Conservation (phyloP, 805 yeast genomes). For the Barnettozyma populi region DNA sequence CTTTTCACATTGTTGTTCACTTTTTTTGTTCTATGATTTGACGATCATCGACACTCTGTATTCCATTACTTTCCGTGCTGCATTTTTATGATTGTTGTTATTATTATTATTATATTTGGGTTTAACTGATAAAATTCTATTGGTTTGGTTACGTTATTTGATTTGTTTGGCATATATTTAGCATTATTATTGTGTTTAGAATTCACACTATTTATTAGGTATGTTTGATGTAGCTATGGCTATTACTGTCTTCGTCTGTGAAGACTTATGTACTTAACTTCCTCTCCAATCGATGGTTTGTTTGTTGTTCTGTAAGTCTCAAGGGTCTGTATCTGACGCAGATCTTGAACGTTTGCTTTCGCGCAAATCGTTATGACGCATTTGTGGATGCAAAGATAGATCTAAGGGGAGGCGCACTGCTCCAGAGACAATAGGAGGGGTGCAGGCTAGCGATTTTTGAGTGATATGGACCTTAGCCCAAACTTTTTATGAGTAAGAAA, state of each 20-base stretch:
- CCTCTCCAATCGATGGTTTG: too few relatives aligned
- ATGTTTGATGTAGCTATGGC: too few relatives aligned
- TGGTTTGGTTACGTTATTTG: neutral
- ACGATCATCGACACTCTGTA: neutral
- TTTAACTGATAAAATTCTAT: neutral
- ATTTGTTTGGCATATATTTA: neutral
- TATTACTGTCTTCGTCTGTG: too few relatives aligned
- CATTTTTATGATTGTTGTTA: neutral
- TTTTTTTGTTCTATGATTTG: neutral
- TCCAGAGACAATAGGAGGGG: too few relatives aligned
- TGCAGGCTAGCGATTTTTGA: too few relatives aligned
- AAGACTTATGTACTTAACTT: too few relatives aligned
- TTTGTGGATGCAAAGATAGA: too few relatives aligned
- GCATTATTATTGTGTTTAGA: neutral
- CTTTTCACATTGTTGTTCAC: conserved; percentile 1
- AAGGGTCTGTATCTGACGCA: neutral
- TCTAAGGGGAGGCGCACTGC: too few relatives aligned
- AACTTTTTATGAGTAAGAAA: too few relatives aligned
- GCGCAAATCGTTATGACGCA: neutral
- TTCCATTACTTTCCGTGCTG: neutral
- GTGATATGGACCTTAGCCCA: too few relatives aligned
- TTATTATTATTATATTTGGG: neutral
- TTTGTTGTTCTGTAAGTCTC: too few relatives aligned
- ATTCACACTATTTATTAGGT: neutral
- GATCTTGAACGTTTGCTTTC: too few relatives aligned